Percentiles rank a stretch among this genome's conserved stretches.
Evolutionary conservation across 2,329 filamentous ascomycete species (phyloP).

Genomic region (Achaetomium macrosporum): DNA sequence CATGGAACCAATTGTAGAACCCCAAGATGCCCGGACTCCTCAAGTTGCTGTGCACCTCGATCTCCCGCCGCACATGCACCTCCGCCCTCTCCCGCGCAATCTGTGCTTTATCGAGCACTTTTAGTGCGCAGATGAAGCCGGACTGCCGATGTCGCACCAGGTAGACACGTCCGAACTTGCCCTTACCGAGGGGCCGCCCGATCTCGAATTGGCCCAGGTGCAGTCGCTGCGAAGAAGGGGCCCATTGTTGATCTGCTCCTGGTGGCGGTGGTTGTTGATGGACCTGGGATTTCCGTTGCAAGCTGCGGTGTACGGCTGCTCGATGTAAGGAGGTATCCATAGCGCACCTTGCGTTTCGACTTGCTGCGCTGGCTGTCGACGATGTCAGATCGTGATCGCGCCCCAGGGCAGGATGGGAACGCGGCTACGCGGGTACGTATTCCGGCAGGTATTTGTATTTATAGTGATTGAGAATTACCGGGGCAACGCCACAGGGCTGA

Average conservation of each 20-base stretch:
- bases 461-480: background rate
- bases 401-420: too few relatives aligned
- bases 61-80: slow-evolving; percentile 81
- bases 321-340: background rate
- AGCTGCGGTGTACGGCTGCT: background rate
- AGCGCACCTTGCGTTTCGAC: too few relatives aligned
- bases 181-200: slow-evolving; percentile 76
- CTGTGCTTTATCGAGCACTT: slow-evolving; percentile 80
- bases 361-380: background rate
- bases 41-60: slow-evolving; percentile 84
- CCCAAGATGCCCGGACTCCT: slow-evolving; percentile 80
- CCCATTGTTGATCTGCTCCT: background rate
- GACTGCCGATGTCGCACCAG: slow-evolving; percentile 72
- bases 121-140: slow-evolving; percentile 79
- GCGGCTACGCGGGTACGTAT: background rate
- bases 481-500: background rate
- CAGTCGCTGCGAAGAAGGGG: slow-evolving; percentile 47
- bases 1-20: slow-evolving; percentile 83
- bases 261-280: background rate
- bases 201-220: slow-evolving; percentile 95
- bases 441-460: background rate
- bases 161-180: slow-evolving; percentile 83
- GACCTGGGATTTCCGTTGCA: background rate
- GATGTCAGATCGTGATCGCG: too few relatives aligned
- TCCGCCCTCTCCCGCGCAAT: slow-evolving; percentile 54